Base-by-base conservation (phyloP, 2,329 filamentous ascomycete species). In the Fusarium coffeatum region DNA sequence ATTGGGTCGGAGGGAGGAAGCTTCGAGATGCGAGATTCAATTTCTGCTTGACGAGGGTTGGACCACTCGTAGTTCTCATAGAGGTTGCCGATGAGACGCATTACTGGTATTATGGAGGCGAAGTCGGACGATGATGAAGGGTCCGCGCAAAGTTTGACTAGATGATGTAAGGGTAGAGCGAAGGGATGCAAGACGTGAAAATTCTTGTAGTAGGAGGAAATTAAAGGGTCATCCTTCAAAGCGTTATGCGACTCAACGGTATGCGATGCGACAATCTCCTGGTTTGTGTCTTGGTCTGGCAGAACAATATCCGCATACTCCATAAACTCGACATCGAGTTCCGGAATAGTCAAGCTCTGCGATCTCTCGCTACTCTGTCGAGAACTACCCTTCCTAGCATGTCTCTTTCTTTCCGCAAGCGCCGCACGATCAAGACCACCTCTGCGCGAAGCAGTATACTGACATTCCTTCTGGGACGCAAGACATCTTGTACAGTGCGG, bases 391-490 rank as follows among this genome's bases (percentile, higher is more conserved):
- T 20, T 45, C 1, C 12, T 25, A 5, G 74, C 72, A 37, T 70
- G 72, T 58, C 76, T 78, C 18, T 77, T 76, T 25, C 76, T 71
- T 7, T 70, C 75, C 2, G 72, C 66, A 20, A 78, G 57, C 3
- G 77, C 64, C 3, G 69, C 77, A 32, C 75, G 74, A 66, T 72
- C 81, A 53, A 72, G 78, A 61, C 76, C 83, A 6, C 85, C 85
- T 53, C 86, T 79, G 32, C 85, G 81, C 15, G 84, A 86, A 67
- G 84, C 83, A 48, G 85, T 80, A 73, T 87, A 88, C 23, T 80
- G 78, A 63, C 86, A 88, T 4, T 82, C 77, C 27, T 82, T 81
- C 11, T 78, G 78, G 45, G 83, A 80, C 12, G 78, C 75, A 27
- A 71, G 69, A 69, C 86, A 88, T 56, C 85, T 78, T 11, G 69